Evolutionary conservation across 345 rosid genomes (phyloP), one percentile per base, ranked within the genome.

Genomic region (Eucalyptus curtisii): DNA sequence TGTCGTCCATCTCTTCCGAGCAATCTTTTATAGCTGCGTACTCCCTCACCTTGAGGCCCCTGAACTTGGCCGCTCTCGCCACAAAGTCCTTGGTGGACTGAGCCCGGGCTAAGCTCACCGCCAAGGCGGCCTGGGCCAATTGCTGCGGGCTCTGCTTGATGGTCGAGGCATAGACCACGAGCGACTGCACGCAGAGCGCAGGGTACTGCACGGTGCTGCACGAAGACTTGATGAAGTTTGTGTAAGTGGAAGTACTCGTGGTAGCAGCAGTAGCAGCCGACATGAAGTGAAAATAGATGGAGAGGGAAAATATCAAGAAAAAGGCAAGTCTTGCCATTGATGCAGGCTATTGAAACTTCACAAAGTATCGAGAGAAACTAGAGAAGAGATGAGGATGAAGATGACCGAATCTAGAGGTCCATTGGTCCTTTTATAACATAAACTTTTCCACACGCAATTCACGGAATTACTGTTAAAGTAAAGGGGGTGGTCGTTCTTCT

Each of bases 141-240:
- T 95, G 96, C 59, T 88, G 89, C 2, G 95, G 98, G 90, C 94
- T 96, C 59, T 91, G 90, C 37, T 94, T 94, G 89, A 97, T 96
- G 24, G 93, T 25, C 61, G 92, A 66, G 76, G 99, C 95, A 27
- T 91, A 92, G 55, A 87, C 86, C 3, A 95, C 91, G 68, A 97
- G 96, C 37, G 98, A 95, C n/a, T 93, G 91, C 86, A 95, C 90
- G 14, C 99, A 97, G 3, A 95, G 86, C 37, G 93, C 89, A 7
- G 99, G 99, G 90, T 94, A 96, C 13, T 93, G 89, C 8, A 97
- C 94, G 92, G 94, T 52, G 37, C 89, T 90, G 92, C 99, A 97
- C 1, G 98, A 95, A 22, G 92, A 71, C 87, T 92, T 91, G 53
- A 97, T 89, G 95, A 95, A 97, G 86, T 86, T 92, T 2, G 93